phyloP scores from a whole-genome alignment of 306 rosid species.

The Myrica gale region DNA sequence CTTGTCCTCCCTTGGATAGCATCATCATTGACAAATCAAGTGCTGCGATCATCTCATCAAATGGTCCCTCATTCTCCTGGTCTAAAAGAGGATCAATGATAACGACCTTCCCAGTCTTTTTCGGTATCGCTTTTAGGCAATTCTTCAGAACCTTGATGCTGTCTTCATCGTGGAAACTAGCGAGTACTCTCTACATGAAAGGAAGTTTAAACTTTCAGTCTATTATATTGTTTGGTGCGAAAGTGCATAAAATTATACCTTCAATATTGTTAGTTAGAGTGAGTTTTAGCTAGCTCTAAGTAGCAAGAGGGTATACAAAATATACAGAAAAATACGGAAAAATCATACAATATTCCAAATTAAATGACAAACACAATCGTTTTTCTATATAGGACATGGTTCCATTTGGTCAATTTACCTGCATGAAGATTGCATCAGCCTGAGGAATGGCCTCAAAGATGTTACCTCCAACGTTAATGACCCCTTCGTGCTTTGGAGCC shows the following conservation, averaged over 20 bases:
- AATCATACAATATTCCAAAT: too few relatives aligned
- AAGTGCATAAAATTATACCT: too few relatives aligned
- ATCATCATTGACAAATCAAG: slow-evolving; percentile 58
- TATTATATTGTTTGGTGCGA: too few relatives aligned
- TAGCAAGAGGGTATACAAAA: too few relatives aligned
- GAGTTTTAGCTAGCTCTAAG: too few relatives aligned
- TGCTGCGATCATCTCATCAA: slow-evolving; percentile 39
- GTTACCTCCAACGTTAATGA: slow-evolving; percentile 39
- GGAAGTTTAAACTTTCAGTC: too few relatives aligned
- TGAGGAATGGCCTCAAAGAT: slow-evolving; percentile 37
- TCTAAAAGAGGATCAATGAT: slow-evolving; percentile 50
- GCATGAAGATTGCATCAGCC: slow-evolving; percentile 45
- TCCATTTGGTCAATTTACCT: slow-evolving; percentile 19
- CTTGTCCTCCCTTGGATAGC: slow-evolving; percentile 11
- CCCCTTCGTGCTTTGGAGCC: slow-evolving; percentile 27
- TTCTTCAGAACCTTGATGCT: slow-evolving; percentile 52
- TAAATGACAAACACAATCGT: too few relatives aligned
- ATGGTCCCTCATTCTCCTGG: slow-evolving; percentile 38
- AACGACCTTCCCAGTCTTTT: slow-evolving; percentile 41
- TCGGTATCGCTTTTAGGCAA: slow-evolving; percentile 52
- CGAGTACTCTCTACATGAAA: slow-evolving; percentile 54
- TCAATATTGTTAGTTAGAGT: too few relatives aligned
- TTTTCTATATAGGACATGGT: too few relatives aligned
- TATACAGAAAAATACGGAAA: too few relatives aligned
- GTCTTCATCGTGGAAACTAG: slow-evolving; percentile 55